Evolutionary conservation across 2,329 filamentous ascomycete genomes (phyloP), one percentile per base, ranked within the genome.

Genomic region (Bipolaris bicolor): DNA sequence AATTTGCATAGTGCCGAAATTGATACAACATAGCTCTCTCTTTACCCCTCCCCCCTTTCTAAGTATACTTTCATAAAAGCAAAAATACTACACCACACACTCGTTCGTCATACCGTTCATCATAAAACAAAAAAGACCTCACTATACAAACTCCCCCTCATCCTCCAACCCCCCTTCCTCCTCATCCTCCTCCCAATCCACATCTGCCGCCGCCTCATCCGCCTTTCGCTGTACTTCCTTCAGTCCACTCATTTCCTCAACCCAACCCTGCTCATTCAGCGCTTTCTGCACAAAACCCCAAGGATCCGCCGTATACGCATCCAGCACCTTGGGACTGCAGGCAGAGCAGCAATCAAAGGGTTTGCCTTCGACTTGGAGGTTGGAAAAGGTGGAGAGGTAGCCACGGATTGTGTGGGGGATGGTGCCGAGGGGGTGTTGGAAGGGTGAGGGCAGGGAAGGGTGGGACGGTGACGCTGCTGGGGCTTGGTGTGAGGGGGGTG

Each of bases 261-360:
- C 89, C 70, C 90, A 95, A 1, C 91, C 88, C 69, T 87, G 87
- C 75, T 93, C 89, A 58, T 87, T 85, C 13, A 95, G 77, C 0
- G 91, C 91, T 55, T 83, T 82, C 79, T 88, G 88, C 33, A 95
- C 86, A 72, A 96, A 96, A 0, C 81, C 84, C 90, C 91, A 96
- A 0, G 88, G 88, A 44, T 88, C 84, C 2, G 77, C 74, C 44
- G 85, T 82, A 72, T 93, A 95, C 1, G 86, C 86, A 0, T 83
- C 80, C 1, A 94, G 75, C 26, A 96, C 86, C 41, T 83, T 86
- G 33, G 84, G 83, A 62, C 89, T 91, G 69, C 91, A 96, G 1
- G 90, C 91, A 47, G 90, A 92, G 76, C 91, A 96, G 74, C 87
- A 88, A 55, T 92, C 88, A 74, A 93, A 96, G 0, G 90, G 89